Evolutionary conservation across 371 early-diverging fungal genomes (phyloP), one percentile per base, ranked within the genome.

Genomic region (Batkoa obscura): DNA sequence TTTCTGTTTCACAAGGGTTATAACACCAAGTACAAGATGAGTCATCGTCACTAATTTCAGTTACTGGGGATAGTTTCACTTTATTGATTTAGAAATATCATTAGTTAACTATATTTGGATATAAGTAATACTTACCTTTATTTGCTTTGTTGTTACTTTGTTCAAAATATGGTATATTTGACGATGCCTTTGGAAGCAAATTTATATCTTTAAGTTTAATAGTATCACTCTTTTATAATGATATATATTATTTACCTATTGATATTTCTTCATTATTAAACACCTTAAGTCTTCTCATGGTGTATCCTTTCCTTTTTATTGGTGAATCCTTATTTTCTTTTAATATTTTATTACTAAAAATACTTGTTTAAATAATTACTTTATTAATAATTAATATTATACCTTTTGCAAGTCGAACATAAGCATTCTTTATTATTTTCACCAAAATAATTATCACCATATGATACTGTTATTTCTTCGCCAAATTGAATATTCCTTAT

Each of bases 371-470:
- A 36, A 37, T 53, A 53, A 31, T 15, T 4, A 41, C 8, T 53
- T 37, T n/a, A 39, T 32, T 38, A 37, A 5, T 10, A 53, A 35
- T 8, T 37, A 53, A 56, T 43, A 55, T 32, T 34, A 12, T 31
- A 17, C 31, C 17, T 72, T 70, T 92, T 92, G 64, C 94, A 95
- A 0, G 88, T 90, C 2, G 70, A 78, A 65, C 96, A 95, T 46
- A 85, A 69, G 59, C 96, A 95, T 58, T 91, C 91, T 48, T 75
- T 66, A 64, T 94, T 94, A 46, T 73, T 70, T 5, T 71, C 70
- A 31, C 90, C 94, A 74, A 95, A 95, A 58, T 95, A 95, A 60
- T 84, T 73, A 37, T 68, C 72, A 32, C 89, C 89, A 60, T 95
- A 95, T 59, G 73, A 78, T 1, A 83, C 80, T 0, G 89, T 87